These are phyloP conservation scores for Porphyrellus cyaneotinctus DNA, from an alignment of 768 basidiomycete species.

Conservation along the genomic window DNA sequence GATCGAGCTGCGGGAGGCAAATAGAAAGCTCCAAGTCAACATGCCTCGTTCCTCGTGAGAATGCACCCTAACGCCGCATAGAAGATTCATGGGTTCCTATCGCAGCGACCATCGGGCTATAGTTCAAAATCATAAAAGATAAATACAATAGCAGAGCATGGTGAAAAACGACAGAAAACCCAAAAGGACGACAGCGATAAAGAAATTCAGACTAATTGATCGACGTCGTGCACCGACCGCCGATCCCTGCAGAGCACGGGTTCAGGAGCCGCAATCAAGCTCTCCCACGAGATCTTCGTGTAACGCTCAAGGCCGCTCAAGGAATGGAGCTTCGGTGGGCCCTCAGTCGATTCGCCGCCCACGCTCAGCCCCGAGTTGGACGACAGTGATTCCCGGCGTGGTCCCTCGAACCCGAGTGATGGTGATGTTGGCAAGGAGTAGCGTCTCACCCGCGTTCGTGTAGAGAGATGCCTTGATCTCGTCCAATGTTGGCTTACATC, in stretches of 20 bases:
- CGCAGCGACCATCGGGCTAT: neutral
- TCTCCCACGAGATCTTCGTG: neutral
- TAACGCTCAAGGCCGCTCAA: neutral
- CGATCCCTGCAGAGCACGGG: neutral
- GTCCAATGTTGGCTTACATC: neutral
- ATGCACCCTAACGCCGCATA: slow-evolving; percentile 7
- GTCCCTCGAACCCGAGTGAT: neutral
- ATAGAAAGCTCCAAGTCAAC: neutral
- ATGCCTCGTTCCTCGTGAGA: slow-evolving; percentile 18
- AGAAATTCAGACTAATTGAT: neutral
- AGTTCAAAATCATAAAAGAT: too few species aligned
- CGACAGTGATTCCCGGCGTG: neutral
- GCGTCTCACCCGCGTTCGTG: neutral
- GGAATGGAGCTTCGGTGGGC: neutral
- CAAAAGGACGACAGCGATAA: neutral
- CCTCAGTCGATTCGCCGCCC: neutral
- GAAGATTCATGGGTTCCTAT: neutral
- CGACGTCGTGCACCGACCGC: neutral
- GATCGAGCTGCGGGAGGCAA: slow-evolving; percentile 1
- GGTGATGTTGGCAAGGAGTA: neutral
- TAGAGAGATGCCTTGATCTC: neutral
- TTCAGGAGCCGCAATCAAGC: neutral
- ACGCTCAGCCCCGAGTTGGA: neutral
- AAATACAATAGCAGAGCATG: too few species aligned
- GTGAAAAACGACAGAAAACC: too few species aligned